Evolutionary conservation across 2,329 filamentous ascomycete species (phyloP), one percentile per base, ranked within the genome.

Genomic region (Escovopsis sp.): DNA sequence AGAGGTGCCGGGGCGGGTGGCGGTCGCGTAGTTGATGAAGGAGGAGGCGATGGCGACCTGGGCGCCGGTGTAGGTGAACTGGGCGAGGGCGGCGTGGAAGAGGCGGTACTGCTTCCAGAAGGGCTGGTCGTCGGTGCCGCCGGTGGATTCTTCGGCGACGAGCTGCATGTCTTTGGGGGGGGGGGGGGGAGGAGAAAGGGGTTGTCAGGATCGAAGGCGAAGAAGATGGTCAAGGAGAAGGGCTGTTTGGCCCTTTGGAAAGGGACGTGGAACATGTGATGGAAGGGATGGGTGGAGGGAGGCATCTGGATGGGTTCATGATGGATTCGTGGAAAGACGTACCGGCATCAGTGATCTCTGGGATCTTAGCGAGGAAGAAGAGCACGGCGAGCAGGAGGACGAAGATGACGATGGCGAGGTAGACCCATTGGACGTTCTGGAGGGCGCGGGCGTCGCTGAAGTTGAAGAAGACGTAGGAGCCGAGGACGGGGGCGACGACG

Each of bases 31-130:
- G 58, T 83, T 83, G 62, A 83, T 81, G 55, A 83, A 83, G 54
- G 80, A 81, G 32, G 56, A 58, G 1, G 74, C 74, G 37, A 78
- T 71, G 37, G 68, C 72, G 25, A 78, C 63, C 50, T 87, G 82
- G 0, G 79, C 73, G 33, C 82, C 82, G 0, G 64, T 79, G 52
- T 88, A 90, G 52, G 76, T 82, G 56, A 87, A 87, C 45, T 88
- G 81, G 0, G 79, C 77, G 45, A 76, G 70, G 0, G 79, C 71
- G 11, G 79, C 82, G 47, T 84, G 79, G 63, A 86, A 85, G 3
- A 87, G 64, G 17, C 73, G 72, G 54, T 79, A 85, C 46, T 84
- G 78, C 55, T 80, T 79, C 46, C 62, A 58, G 43, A 84, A 69
- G 0, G 79, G 75, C 50, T 72, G 68, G 43, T 75, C 66, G 39